phyloP scores from a whole-genome alignment of 108 stramenopile genomes.

The Skeletonema potamos region DNA sequence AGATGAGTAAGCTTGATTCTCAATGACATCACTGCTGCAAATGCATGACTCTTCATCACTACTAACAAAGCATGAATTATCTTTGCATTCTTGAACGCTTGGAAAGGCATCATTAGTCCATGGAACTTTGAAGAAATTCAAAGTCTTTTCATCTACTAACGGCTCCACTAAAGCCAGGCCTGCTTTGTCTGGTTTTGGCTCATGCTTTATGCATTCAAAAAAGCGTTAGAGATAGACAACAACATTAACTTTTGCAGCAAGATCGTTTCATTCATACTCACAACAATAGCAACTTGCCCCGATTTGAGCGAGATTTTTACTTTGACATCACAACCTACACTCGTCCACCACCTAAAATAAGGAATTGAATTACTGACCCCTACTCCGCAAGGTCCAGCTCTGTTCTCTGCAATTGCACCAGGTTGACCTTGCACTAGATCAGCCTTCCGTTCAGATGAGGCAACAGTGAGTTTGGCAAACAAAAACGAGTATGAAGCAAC shows the following conservation, averaged over 20 bases:
- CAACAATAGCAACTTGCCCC: constrained; percentile 53
- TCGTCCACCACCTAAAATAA: constrained; percentile 20
- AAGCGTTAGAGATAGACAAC: too few species aligned
- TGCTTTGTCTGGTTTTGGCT: constrained; percentile 4
- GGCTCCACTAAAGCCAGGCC: constrained; percentile 16
- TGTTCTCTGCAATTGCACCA: neutral
- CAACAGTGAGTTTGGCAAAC: too few species aligned
- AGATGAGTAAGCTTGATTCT: neutral
- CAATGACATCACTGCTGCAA: neutral
- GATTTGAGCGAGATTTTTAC: constrained; percentile 12
- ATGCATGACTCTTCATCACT: constrained; percentile 15
- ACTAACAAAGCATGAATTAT: neutral
- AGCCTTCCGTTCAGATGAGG: too few species aligned
- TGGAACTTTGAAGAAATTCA: constrained; percentile 6
- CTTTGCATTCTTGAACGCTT: too few species aligned
- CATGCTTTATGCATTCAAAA: too few species aligned
- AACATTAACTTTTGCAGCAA: too few species aligned
- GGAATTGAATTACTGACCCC: neutral
- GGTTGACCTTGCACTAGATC: neutral
- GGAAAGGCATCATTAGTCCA: constrained; percentile 5
- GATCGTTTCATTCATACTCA: too few species aligned
- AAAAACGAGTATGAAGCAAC: too few species aligned
- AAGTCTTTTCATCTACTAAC: neutral
- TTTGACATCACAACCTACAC: constrained; percentile 8
- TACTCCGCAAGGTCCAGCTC: neutral